Evolutionary conservation across 306 rosid species (phyloP), one percentile per base, ranked within the genome.

Genomic region (Glycine soja): DNA sequence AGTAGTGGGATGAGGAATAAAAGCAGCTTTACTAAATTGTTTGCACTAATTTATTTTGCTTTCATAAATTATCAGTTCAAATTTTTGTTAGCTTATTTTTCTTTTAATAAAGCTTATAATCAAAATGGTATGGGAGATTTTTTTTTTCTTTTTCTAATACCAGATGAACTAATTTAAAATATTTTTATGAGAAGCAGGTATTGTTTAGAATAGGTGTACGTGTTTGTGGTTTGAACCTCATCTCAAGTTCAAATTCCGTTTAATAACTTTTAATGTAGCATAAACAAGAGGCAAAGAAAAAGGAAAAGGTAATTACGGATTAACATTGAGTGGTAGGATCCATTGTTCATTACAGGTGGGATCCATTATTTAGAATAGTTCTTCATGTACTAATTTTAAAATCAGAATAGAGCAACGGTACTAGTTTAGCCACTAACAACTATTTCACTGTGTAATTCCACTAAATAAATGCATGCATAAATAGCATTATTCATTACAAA

Each of bases 351-450:
- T n/a, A n/a, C 74, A 46, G 76, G 80, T 34, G 78, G 82, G 75
- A 19, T 15, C 38, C 64, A 54, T 63, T 63, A 8, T 34, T 77
- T 30, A 64, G n/a, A 83, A 48, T 54, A 77, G 54, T 62, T 36
- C 65, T 68, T 75, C 57, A 34, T 36, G 47, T 56, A 66, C 74
- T 24, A 51, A 70, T 62, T 76, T 82, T 24, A 30, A 82, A 51
- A 38, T 61, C 53, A 43, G n/a, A 43, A 46, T 47, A 16, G 13
- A 64, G 6, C 34, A 15, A 14, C 13, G 6, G 24, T 10, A 32
- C 32, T 63, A 34, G 15, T 80, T 52, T 73, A 15, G 52, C 40
- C 65, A 70, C 42, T 0, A 70, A 10, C 15, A 62, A 74, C 5
- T 3, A 54, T 45, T 75, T 67, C 51, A 46, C 71, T 66, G 45